A percentile compares a stretch with the other conserved stretches of the same genome.
phyloP scores from a whole-genome alignment of 176 grass and related monocot genomes.

The Guadua angustifolia region DNA sequence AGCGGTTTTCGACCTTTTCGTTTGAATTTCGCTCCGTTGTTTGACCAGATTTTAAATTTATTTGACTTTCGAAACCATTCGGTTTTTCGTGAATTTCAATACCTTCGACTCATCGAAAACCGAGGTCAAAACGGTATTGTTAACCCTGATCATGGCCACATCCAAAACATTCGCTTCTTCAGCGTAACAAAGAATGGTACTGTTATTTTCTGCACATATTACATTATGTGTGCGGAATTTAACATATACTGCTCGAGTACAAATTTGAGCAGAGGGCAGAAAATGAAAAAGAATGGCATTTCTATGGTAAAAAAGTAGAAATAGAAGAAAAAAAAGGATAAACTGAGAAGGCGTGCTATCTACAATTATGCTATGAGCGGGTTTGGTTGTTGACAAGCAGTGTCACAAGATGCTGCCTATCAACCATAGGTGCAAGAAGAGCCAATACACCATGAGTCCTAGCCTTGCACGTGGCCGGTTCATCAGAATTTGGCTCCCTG shows the following conservation, averaged over 20 bases:
- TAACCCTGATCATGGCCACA: background rate
- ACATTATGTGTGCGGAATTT: constrained; percentile 38
- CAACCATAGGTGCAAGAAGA: constrained; percentile 88
- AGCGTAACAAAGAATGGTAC: constrained; percentile 50
- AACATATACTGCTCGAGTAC: constrained; percentile 38
- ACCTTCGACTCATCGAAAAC: too few species aligned
- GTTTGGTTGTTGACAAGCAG: constrained; percentile 23
- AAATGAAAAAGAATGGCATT: constrained; percentile 50
- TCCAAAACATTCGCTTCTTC: constrained; percentile 20
- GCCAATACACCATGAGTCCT: constrained; percentile 70
- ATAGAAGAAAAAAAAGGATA: background rate
- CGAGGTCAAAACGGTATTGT: too few species aligned
- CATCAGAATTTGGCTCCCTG: constrained; percentile 81
- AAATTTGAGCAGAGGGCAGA: constrained; percentile 29
- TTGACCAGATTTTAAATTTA: too few species aligned
- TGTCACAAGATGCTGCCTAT: constrained; percentile 77
- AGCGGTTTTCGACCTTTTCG: too few species aligned
- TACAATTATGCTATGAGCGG: constrained; percentile 61
- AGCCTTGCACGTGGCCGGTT: constrained; percentile 82
- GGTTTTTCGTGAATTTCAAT: too few species aligned
- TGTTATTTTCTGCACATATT: constrained; percentile 47
- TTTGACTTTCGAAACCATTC: too few species aligned
- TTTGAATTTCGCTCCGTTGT: too few species aligned
- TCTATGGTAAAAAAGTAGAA: constrained; percentile 38
- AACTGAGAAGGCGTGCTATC: constrained; percentile 51